phyloP scores from a whole-genome alignment of 1,139 yeast species.

The Spathaspora sp. region DNA sequence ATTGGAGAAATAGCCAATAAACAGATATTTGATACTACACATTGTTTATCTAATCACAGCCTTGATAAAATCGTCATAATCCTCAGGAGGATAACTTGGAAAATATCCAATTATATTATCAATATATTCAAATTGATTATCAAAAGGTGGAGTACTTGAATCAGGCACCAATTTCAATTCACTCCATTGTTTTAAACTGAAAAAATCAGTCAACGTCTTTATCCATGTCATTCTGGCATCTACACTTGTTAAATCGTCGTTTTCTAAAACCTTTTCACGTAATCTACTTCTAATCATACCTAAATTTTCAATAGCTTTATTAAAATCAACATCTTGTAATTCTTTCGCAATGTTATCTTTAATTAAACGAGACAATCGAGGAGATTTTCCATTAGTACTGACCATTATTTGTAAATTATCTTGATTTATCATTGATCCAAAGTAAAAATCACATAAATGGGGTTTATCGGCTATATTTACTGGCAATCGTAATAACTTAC shows the following conservation, averaged over 20 bases:
- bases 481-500: slow-evolving; percentile 56
- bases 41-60: slow-evolving; percentile 1
- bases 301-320: slow-evolving; percentile 62
- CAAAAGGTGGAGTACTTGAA: slow-evolving; percentile 12
- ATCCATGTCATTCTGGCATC: slow-evolving; percentile 75
- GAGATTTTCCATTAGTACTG: slow-evolving; percentile 81
- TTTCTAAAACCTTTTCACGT: slow-evolving; percentile 38
- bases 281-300: slow-evolving; percentile 57
- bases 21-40: too few species aligned
- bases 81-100: slow-evolving; percentile 44
- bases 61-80: slow-evolving; percentile 30
- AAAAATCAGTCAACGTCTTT: slow-evolving; percentile 61
- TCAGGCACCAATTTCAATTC: slow-evolving; percentile 24
- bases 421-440: slow-evolving; percentile 74
- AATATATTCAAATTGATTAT: slow-evolving; percentile 19
- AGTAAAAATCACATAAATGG: slow-evolving; percentile 78
- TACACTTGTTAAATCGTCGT: slow-evolving; percentile 53
- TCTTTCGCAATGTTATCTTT: slow-evolving; percentile 57
- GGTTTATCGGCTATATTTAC: slow-evolving; percentile 89
- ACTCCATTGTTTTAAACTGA: slow-evolving; percentile 62
- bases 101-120: slow-evolving; percentile 33
- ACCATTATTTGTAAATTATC: slow-evolving; percentile 84
- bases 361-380: slow-evolving; percentile 67
- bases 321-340: slow-evolving; percentile 39
- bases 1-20: too few species aligned